phyloP scores from a whole-genome alignment of 2,329 filamentous ascomycete genomes.

The Alternaria rosae region DNA sequence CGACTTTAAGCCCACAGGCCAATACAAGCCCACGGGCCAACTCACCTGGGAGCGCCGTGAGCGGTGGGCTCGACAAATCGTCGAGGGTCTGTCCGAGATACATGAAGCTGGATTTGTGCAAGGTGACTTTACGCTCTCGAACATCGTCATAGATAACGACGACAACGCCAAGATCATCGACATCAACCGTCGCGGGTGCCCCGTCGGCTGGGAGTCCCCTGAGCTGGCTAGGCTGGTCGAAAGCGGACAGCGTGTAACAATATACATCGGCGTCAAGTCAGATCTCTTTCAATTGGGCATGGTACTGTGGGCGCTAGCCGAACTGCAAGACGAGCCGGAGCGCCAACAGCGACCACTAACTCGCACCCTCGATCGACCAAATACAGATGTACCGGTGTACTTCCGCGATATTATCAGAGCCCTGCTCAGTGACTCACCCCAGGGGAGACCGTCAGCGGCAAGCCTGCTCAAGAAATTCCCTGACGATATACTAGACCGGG shows the following conservation, averaged over 20 bases:
- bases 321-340: slow-evolving; percentile 89
- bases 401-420: slow-evolving; percentile 77
- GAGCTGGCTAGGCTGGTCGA: slow-evolving; percentile 87
- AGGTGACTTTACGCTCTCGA: slow-evolving; percentile 95
- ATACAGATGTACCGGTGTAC: slow-evolving; percentile 73
- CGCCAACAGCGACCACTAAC: slow-evolving; percentile 71
- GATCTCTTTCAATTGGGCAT: slow-evolving; percentile 96
- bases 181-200: slow-evolving; percentile 96
- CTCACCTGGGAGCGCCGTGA: slow-evolving; percentile 76
- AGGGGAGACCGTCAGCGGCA: slow-evolving; percentile 74
- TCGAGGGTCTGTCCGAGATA: slow-evolving; percentile 87
- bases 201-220: slow-evolving; percentile 96
- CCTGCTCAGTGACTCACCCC: slow-evolving; percentile 78
- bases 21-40: slow-evolving; percentile 55
- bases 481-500: slow-evolving; percentile 19
- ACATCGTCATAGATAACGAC: slow-evolving; percentile 88
- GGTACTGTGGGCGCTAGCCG: slow-evolving; percentile 92
- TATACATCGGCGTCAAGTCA: slow-evolving; percentile 98
- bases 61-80: slow-evolving; percentile 90
- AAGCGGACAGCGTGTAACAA: slow-evolving; percentile 86
- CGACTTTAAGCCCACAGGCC: slow-evolving; percentile 66
- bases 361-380: slow-evolving; percentile 37
- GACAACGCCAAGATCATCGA: slow-evolving; percentile 96
- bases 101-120: slow-evolving; percentile 97
- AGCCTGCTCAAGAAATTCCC: slow-evolving; percentile 64